phyloP scores from a whole-genome alignment of 192 early-diverging fungal genomes.

The Backusella macrospora region DNA sequence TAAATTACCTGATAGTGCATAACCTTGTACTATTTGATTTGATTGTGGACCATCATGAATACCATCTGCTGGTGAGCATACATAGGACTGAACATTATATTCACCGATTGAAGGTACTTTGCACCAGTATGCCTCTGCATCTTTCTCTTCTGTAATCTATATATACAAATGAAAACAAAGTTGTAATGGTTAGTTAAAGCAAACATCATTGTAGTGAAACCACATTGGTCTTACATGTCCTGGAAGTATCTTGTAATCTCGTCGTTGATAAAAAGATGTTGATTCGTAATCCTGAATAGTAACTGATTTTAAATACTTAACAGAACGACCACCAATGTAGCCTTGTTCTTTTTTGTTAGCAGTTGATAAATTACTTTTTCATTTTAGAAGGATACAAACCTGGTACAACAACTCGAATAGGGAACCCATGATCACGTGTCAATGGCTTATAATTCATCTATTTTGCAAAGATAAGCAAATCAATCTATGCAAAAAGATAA shows the following conservation, averaged over 20 bases:
- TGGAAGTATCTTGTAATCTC: constrained; percentile 85
- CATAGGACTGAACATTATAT: constrained; percentile 80
- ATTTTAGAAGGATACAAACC: constrained; percentile 34
- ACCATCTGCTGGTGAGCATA: constrained; percentile 70
- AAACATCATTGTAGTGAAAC: constrained; percentile 9
- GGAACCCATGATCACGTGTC: constrained; percentile 84
- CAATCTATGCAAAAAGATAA: constrained; percentile 38
- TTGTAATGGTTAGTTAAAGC: not conserved
- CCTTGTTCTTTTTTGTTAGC: constrained; percentile 36
- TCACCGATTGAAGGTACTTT: constrained; percentile 62
- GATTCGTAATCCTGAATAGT: constrained; percentile 72
- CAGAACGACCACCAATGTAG: constrained; percentile 87
- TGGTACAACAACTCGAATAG: constrained; percentile 85
- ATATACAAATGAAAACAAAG: constrained; percentile 27
- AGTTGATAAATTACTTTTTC: constrained; percentile 5
- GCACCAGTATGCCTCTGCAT: constrained; percentile 57
- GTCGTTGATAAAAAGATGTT: constrained; percentile 69
- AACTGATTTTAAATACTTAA: constrained; percentile 84
- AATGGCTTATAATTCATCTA: constrained; percentile 79
- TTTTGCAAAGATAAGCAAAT: not conserved
- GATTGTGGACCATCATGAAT: constrained; percentile 39
- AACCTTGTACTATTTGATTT: constrained; percentile 63
- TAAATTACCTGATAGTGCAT: constrained; percentile 63
- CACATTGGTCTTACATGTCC: constrained; percentile 55
- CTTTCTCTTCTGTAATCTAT: constrained; percentile 34